These are phyloP conservation scores for Neurospora discreta DNA, from an alignment of 495 filamentous ascomycete species.

Conservation along the genomic window DNA sequence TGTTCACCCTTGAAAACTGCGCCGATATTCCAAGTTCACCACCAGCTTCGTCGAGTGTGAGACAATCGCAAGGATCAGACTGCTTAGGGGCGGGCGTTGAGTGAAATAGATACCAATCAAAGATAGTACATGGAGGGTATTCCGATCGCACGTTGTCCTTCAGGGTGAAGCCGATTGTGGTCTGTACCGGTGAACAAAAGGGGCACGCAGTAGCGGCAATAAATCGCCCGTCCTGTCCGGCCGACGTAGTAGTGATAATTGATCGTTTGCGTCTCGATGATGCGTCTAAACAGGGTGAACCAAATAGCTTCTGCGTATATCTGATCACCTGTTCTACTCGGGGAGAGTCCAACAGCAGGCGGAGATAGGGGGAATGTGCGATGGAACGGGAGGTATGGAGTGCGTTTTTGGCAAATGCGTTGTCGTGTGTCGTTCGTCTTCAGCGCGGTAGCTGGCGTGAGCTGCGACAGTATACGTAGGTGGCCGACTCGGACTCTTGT, in stretches of 20 bases:
- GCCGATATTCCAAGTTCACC: background rate
- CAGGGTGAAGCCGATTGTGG: background rate
- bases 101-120: background rate
- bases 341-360: background rate
- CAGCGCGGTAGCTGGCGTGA: background rate
- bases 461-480: background rate
- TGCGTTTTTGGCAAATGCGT: background rate
- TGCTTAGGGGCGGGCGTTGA: background rate
- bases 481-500: background rate
- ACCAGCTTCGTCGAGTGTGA: background rate
- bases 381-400: background rate
- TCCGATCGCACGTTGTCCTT: background rate
- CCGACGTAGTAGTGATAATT: background rate
- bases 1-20: background rate
- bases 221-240: background rate
- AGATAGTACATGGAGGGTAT: constrained; percentile 2
- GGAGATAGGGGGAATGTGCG: background rate
- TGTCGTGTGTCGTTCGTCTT: background rate
- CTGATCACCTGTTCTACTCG: background rate
- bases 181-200: background rate
- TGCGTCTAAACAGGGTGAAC: background rate
- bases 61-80: background rate
- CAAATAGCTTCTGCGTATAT: background rate
- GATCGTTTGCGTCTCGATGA: background rate
- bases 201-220: background rate